Evolutionary conservation across 257 asterid genomes (phyloP), one percentile per base, ranked within the genome.

Genomic region (Solanum peruvianum): DNA sequence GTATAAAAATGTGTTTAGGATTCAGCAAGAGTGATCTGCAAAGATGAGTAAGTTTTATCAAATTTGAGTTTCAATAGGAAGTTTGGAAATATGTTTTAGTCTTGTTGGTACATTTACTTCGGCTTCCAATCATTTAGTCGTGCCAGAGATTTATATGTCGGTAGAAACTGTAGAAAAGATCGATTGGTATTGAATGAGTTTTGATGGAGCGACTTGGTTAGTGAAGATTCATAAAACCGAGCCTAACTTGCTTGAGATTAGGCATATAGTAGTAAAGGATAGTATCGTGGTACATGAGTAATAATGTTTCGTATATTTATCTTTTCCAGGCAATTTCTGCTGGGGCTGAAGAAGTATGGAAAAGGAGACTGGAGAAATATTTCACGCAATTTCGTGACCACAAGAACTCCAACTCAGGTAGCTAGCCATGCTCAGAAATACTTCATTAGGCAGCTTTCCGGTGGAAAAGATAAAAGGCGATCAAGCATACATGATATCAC

Each of bases 391-490:
- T 95, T 94, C n/a, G 99, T 95, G 90, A 94, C 98, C 9, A 90
- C 97, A 6, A 91, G 99, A 88, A 94, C 99, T 16, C 98, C 98
- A 35, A 96, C 99, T 31, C 99, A 96, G 85, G 99, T 96, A 3
- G 99, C 99, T 4, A 96, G 99, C 72, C 99, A 96, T 85, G 99
- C 99, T 70, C 98, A 96, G 88, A 96, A 96, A 92, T 96, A 97
- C 87, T 97, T 95, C 41, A 97, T 94, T 89, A 87, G 99, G 89
- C 99, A 97, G 89, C 95, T 93, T 29, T 93, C 99, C 2, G 98
- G 97, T 1, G 98, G 98, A 83, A 97, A 97, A 86, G 99, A 97
- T 78, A 95, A 94, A 91, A 89, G 98, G 88, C 91, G 99, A 88
- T 93, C 98, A 45, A 97, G 98, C 91, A 97, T 97, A 86, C 99